phyloP scores from a whole-genome alignment of 441 rosid genomes.

The Biscutella auriculata region DNA sequence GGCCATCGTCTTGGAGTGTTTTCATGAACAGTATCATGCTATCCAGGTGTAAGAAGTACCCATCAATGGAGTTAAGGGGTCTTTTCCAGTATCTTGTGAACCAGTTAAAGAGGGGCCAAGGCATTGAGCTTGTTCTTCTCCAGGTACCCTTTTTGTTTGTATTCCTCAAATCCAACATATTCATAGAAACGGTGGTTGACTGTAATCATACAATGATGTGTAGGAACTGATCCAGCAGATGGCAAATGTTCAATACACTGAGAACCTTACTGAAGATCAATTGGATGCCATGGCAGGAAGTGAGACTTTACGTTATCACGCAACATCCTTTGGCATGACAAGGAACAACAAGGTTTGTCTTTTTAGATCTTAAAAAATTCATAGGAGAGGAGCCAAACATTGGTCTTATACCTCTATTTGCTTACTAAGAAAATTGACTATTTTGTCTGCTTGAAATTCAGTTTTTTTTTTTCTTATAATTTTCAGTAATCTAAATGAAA shows the following conservation, averaged over 20 bases:
- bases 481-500: neutral
- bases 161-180: constrained; percentile 6
- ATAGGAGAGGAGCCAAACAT: neutral
- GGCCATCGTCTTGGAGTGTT: constrained; percentile 7
- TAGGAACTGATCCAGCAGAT: constrained; percentile 98
- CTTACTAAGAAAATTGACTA: constrained; percentile 2
- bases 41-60: constrained; percentile 94
- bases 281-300: constrained; percentile 99
- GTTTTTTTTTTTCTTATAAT: neutral
- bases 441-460: neutral
- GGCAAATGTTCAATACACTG: constrained; percentile 99
- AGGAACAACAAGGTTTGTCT: constrained; percentile 82
- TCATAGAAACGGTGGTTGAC: constrained; percentile 16
- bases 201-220: constrained; percentile 24
- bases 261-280: constrained; percentile 97
- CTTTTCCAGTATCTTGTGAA: constrained; percentile 98
- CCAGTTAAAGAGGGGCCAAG: constrained; percentile 92
- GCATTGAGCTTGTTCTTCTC: constrained; percentile 94
- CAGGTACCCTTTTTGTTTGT: constrained; percentile 46
- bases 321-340: constrained; percentile 91
- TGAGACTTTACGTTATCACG: constrained; percentile 95
- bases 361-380: neutral
- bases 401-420: neutral
- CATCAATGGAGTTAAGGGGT: constrained; percentile 98
- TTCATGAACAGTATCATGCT: neutral